Percentiles rank a stretch among this genome's conserved stretches.
These are phyloP conservation scores for Zalaria sp. DNA, from an alignment of 2,329 filamentous ascomycete species.

Conservation along the genomic window DNA sequence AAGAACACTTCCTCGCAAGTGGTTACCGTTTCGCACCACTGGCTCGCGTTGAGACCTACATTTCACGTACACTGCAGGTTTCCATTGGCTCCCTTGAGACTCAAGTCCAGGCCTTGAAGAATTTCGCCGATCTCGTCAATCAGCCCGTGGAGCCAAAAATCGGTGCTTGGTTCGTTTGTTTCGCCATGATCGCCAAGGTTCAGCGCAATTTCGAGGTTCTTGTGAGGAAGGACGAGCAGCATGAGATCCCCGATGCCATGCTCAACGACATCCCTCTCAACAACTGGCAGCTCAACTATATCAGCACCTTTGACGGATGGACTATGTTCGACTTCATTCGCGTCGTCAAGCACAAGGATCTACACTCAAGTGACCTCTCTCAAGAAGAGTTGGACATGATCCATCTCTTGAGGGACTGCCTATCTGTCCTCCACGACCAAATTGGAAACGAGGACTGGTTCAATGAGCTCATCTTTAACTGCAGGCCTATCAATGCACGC, in stretches of 20 bases:
- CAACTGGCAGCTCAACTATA: conserved; percentile 17
- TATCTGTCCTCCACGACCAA: conserved; percentile 15
- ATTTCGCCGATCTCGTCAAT: conserved; percentile 36
- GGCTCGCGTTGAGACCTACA: conserved; percentile 51
- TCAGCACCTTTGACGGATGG: conserved; percentile 19
- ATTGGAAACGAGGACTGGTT: conserved; percentile 25
- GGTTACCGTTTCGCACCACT: conserved; percentile 68
- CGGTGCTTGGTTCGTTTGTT: conserved; percentile 22
- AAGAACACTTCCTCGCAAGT: conserved; percentile 48
- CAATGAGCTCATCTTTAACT: conserved; percentile 28
- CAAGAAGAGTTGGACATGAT: conserved; percentile 23
- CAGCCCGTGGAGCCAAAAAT: conserved; percentile 21
- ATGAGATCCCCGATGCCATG: conserved; percentile 30
- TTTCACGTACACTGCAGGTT: conserved; percentile 64
- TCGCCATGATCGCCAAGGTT: conserved; percentile 19
- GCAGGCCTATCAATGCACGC: conserved; percentile 21
- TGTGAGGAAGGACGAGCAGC: conserved; percentile 24
- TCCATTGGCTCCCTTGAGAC: conserved; percentile 44
- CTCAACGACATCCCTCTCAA: conserved; percentile 17
- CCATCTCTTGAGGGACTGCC: conserved; percentile 17
- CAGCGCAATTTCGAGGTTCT: conserved; percentile 27
- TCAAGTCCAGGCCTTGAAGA: conserved; percentile 51
- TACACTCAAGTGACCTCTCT: conserved; percentile 6
- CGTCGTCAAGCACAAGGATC: conserved; percentile 5
- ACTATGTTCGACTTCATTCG: conserved; percentile 12